Conservation (phyloP, 1,284 basidiomycete species). For the Tylopilus sp. region DNA sequence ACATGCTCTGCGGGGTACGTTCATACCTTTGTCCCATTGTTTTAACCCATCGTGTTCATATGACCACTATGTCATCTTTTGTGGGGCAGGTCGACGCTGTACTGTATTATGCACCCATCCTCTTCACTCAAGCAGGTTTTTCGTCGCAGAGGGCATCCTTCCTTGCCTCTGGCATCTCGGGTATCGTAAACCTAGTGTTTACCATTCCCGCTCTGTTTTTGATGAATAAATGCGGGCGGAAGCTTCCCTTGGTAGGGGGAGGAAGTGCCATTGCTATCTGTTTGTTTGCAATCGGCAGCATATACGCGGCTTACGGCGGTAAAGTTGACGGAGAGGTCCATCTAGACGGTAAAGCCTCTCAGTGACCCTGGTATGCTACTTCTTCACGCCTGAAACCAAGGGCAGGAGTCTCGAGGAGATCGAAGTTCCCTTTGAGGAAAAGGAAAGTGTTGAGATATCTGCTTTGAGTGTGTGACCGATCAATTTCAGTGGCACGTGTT, state of each 20-base stretch:
- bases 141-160: conserved; percentile 58
- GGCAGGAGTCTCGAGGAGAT: conserved; percentile 58
- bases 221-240: conserved; percentile 59
- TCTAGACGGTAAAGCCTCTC: conserved; percentile 37
- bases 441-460: not conserved
- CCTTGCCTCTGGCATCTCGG: conserved; percentile 64
- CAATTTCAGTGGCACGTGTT: too few relatives aligned
- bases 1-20: conserved; percentile 51
- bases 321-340: conserved; percentile 36
- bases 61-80: conserved; percentile 33
- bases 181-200: conserved; percentile 57
- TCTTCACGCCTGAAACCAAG: conserved; percentile 59
- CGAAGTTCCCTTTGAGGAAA: conserved; percentile 48
- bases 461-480: conserved; percentile 10
- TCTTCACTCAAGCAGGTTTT: conserved; percentile 64
- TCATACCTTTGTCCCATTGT: not conserved
- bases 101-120: conserved; percentile 60
- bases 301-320: conserved; percentile 54
- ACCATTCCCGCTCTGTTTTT: conserved; percentile 55
- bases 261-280: conserved; percentile 55
- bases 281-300: conserved; percentile 50
- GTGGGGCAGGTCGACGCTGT: conserved; percentile 35
- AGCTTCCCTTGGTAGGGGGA: conserved; percentile 57
- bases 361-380: conserved; percentile 54
- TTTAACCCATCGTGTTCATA: conserved; percentile 16